phyloP scores from a whole-genome alignment of 73 alveolate genomes.

The Uronychia binucleata region DNA sequence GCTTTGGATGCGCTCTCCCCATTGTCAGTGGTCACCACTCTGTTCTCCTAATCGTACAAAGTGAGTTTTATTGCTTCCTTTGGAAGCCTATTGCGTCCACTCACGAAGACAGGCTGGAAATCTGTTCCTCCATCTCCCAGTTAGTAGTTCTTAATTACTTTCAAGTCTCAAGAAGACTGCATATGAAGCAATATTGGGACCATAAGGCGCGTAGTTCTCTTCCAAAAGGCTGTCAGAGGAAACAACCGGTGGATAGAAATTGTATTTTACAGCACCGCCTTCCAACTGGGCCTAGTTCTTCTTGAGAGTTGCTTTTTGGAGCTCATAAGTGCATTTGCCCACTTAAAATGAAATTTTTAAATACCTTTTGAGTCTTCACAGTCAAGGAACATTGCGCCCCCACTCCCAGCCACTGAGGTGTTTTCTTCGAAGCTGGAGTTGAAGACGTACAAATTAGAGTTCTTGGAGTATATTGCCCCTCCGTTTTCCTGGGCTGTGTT shows the following conservation, averaged over 20 bases:
- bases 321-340: too few relatives aligned
- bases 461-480: not conserved
- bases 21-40: not conserved
- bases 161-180: not conserved
- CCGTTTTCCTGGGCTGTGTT: not conserved
- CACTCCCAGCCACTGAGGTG: not conserved
- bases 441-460: constrained; percentile 8
- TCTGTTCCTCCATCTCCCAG: too few relatives aligned
- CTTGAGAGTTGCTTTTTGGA: too few relatives aligned
- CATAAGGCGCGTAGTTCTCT: not conserved
- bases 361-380: not conserved
- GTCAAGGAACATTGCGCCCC: not conserved
- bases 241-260: not conserved
- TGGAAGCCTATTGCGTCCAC: not conserved
- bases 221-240: not conserved
- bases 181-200: not conserved
- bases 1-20: not conserved
- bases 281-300: not conserved
- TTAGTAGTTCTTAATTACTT: too few relatives aligned
- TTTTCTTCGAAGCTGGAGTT: not conserved
- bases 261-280: not conserved
- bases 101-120: not conserved
- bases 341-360: too few relatives aligned
- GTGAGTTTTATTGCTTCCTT: not conserved
- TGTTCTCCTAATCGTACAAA: not conserved